Evolutionary conservation across 1,284 basidiomycete genomes (phyloP), one percentile per base, ranked within the genome.

Genomic region (Ustilago nuda): DNA sequence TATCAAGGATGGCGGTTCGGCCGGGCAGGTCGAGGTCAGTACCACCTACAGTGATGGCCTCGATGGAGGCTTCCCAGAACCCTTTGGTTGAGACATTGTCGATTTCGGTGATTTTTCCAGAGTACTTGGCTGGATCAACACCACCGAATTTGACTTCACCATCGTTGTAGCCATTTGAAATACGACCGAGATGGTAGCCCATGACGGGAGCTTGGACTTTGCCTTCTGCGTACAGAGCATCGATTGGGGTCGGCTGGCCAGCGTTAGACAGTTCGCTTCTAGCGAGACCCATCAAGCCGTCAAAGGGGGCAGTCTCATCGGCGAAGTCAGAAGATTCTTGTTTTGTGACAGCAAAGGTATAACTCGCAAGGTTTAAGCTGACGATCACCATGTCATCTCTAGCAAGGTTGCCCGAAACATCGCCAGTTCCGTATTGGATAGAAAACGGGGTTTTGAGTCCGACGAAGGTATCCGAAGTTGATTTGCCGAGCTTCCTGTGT

Each of bases 121-220:
- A 55, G 57, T 76, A 84, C 63, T 92, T 92, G 72, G 88, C 88
- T 11, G 86, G n/a, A 86, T 94, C 92, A 52, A 94, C 89, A 9
- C 90, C 92, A 54, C 93, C 93, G 81, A 94, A 93, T 4, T 93
- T 93, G 9, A 85, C 89, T 86, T 92, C 89, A 61, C 93, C 93
- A 79, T 93, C 91, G 83, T 94, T 92, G 82, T 89, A 88, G 73
- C 89, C 88, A 51, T 84, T 84, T 11, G 90, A 88, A 43, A 92
- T 87, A 64, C 93, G 91, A 3, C 92, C 89, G 62, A 95, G 90
- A 86, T 92, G 93, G 89, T 90, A 94, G 13, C 92, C 93, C 23
- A 91, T 90, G 82, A 95, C 92, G 4, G 92, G 89, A 8, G 89
- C 88, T 39, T 87, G 78, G 69, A 95, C 91, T 55, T 91, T 87